Base-by-base conservation (phyloP, 192 early-diverging fungal genomes). In the Phycomyces blakesleeanus region DNA sequence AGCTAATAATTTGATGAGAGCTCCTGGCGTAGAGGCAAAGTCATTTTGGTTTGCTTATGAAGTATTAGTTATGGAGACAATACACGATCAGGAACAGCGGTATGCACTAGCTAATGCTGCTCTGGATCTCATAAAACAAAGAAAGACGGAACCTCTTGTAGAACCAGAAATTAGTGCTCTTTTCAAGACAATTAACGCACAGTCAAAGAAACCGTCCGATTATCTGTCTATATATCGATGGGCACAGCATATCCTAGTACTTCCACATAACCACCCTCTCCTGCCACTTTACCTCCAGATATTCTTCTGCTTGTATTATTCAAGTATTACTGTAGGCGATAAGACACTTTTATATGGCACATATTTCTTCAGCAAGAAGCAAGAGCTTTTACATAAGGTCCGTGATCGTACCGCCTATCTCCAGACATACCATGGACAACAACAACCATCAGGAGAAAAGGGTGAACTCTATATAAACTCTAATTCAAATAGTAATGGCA, bases 251-350 rank as follows among this genome's bases (percentile, higher is more conserved):
- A 61, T 79, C 11, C 29, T 83, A n/a, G 61, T 71, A 1, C 50
- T 76, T 21, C 78, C 78, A 11, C 51, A 61, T 24, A 67, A 79
- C 11, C 76, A 79, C 10, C 64, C 59, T 20, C 51, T 80, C 6
- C 25, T 80, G 10, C 76, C 76, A 2, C 64, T 83, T 1, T 79
- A 67, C 49, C 73, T 79, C 41, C 81, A 83, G 39, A 59, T 74
- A 65, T 80, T 83, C 61, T 83, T 83, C 41, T 69, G 61, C 14
- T 59, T 83, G 2, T 83, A 83, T 52, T 82, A 74, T 60, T 67
- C 67, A 14, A 74, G 61, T 34, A 9, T 68, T 57, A 22, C 64
- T 44, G 20, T 53, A 22, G 26, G 59, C 24, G 52, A 56, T 21
- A 24, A 61, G 21, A 42, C 52, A 44, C 12, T 64, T 5, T 64